Evolutionary conservation across 352 stramenopile genomes (phyloP).

Genomic region (Phytopythium kandeliae): DNA sequence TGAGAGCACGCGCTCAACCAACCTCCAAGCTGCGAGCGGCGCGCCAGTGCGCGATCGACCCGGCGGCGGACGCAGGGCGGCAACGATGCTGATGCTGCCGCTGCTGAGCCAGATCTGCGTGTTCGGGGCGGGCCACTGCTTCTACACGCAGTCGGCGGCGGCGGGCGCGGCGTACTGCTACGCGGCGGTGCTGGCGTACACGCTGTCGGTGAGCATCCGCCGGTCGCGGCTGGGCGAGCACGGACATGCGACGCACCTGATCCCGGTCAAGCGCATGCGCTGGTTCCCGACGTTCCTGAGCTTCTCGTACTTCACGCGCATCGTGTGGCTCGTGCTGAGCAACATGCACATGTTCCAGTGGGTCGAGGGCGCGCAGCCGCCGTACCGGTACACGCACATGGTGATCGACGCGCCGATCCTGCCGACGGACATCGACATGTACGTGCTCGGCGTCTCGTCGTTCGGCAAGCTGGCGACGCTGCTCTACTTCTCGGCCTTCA

Average conservation of each 20-base stretch:
- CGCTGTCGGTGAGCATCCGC: constrained; percentile 69
- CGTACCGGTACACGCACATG: constrained; percentile 68
- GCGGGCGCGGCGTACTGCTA: constrained; percentile 67
- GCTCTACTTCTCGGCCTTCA: constrained; percentile 81
- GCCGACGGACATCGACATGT: constrained; percentile 76
- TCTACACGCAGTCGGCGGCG: constrained; percentile 66
- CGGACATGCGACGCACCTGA: constrained; percentile 73
- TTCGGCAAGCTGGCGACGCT: constrained; percentile 73
- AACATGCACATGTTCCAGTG: constrained; percentile 82
- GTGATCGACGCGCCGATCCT: constrained; percentile 63
- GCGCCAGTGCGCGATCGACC: too few species aligned
- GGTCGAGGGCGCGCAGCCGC: constrained; percentile 38
- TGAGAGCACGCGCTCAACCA: too few species aligned
- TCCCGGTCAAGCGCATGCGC: constrained; percentile 76
- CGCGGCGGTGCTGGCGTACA: constrained; percentile 56
- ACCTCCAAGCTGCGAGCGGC: too few species aligned
- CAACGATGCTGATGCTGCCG: constrained; percentile 4
- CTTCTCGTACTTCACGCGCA: constrained; percentile 65
- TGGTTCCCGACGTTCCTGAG: constrained; percentile 80
- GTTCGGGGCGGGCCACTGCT: constrained; percentile 69
- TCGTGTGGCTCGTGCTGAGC: constrained; percentile 68
- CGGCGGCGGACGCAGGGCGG: too few species aligned
- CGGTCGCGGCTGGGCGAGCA: constrained; percentile 65
- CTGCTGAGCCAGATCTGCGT: constrained; percentile 66
- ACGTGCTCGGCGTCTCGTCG: constrained; percentile 70